phyloP scores from a whole-genome alignment of 306 rosid genomes.

The Abrus precatorius region DNA sequence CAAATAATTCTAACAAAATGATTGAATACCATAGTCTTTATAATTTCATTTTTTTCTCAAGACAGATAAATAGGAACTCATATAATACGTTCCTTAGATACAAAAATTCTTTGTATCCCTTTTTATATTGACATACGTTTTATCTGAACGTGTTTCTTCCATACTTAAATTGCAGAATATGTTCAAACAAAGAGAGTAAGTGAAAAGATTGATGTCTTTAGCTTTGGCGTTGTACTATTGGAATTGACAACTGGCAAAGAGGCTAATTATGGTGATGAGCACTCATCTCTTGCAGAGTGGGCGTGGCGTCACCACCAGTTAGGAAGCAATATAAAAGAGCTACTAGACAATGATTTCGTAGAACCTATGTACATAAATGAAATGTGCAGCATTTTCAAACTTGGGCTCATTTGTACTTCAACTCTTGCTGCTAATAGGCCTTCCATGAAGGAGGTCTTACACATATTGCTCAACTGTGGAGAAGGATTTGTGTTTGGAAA shows the following conservation, averaged over 20 bases:
- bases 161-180: slow-evolving; percentile 61
- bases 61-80: too few relatives aligned
- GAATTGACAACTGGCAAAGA: slow-evolving; percentile 78
- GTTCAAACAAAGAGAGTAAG: slow-evolving; percentile 66
- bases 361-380: slow-evolving; percentile 60
- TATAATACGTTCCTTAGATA: too few relatives aligned
- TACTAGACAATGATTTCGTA: slow-evolving; percentile 65
- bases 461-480: slow-evolving; percentile 51
- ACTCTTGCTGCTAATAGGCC: slow-evolving; percentile 66
- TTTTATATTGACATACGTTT: background rate
- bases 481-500: slow-evolving; percentile 39
- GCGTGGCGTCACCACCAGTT: slow-evolving; percentile 54
- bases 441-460: slow-evolving; percentile 73
- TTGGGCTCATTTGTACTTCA: slow-evolving; percentile 73
- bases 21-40: too few relatives aligned
- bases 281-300: slow-evolving; percentile 82
- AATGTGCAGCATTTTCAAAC: slow-evolving; percentile 68
- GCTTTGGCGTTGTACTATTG: slow-evolving; percentile 80
- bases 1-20: too few relatives aligned
- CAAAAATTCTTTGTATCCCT: too few relatives aligned
- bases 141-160: background rate
- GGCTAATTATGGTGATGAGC: slow-evolving; percentile 66
- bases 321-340: slow-evolving; percentile 56
- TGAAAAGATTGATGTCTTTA: slow-evolving; percentile 85
- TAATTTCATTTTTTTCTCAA: too few relatives aligned